Conservation (phyloP, 2,329 filamentous ascomycete species). For the Ceratocystis colombiana region DNA sequence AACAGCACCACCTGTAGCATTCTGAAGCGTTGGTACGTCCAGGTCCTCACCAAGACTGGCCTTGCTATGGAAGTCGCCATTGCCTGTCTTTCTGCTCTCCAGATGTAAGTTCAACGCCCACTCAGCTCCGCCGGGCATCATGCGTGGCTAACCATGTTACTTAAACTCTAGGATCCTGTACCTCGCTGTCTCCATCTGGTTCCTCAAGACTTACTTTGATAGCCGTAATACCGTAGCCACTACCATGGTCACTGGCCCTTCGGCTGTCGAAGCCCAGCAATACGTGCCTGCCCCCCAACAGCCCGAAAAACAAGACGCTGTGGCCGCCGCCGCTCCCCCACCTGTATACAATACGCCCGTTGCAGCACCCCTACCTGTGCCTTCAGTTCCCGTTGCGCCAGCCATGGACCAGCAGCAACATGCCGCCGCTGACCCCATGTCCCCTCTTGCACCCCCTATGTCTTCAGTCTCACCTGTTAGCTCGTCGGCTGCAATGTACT, state of each 20-base stretch:
- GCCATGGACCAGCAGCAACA: neutral
- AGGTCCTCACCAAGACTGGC: slow-evolving; percentile 34
- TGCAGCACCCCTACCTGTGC: neutral
- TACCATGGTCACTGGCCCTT: slow-evolving; percentile 22
- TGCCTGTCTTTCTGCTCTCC: slow-evolving; percentile 38
- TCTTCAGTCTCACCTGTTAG: neutral
- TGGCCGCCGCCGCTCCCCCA: slow-evolving; percentile 1
- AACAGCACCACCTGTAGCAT: slow-evolving; percentile 35
- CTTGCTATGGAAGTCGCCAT: slow-evolving; percentile 34
- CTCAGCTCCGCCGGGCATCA: neutral
- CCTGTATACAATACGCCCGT: neutral
- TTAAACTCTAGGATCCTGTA: slow-evolving; percentile 34
- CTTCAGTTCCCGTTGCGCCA: neutral
- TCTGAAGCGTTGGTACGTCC: slow-evolving; percentile 29
- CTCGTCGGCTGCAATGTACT: slow-evolving; percentile 4
- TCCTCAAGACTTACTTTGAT: slow-evolving; percentile 32
- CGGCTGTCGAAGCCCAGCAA: slow-evolving; percentile 27
- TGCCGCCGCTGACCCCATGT: neutral
- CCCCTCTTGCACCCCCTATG: slow-evolving; percentile 5
- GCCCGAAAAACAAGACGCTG: neutral
- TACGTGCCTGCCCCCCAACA: slow-evolving; percentile 1
- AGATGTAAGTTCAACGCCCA: slow-evolving; percentile 32
- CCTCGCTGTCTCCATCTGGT: slow-evolving; percentile 34
- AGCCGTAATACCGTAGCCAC: slow-evolving; percentile 32
- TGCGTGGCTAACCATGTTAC: slow-evolving; percentile 2